Conservation (phyloP, 202 grass and related monocot genomes). For the Zizania palustris region DNA sequence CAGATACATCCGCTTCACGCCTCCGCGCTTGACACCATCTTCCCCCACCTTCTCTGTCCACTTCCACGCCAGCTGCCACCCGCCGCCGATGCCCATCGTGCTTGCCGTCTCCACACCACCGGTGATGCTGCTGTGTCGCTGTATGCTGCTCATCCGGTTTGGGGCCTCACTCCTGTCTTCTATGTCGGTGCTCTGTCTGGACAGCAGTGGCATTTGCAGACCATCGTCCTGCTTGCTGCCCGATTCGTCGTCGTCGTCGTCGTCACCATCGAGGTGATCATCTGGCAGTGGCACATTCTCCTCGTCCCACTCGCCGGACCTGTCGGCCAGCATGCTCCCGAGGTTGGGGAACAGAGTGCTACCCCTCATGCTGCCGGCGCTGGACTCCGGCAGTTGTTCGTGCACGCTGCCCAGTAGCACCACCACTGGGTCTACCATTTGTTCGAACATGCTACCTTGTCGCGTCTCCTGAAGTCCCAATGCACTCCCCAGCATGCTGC, state of each 20-base stretch:
- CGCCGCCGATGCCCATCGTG: slow-evolving; percentile 86
- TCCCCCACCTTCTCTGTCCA: slow-evolving; percentile 55
- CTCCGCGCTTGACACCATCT: slow-evolving; percentile 52
- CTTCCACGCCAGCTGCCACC: slow-evolving; percentile 97
- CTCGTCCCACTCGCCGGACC: slow-evolving; percentile 59
- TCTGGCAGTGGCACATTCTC: slow-evolving; percentile 39
- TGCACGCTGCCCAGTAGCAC: slow-evolving; percentile 79
- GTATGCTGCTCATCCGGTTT: slow-evolving; percentile 21
- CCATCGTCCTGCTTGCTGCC: background rate
- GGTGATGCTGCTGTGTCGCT: slow-evolving; percentile 40
- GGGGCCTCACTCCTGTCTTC: background rate
- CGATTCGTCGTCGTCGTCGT: background rate
- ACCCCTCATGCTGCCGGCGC: slow-evolving; percentile 47
- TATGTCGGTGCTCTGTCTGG: slow-evolving; percentile 45
- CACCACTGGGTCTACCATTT: slow-evolving; percentile 78
- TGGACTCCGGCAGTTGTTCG: slow-evolving; percentile 44
- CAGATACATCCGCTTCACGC: slow-evolving; percentile 84
- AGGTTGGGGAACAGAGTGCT: slow-evolving; percentile 75
- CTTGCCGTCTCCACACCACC: slow-evolving; percentile 49
- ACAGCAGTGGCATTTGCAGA: slow-evolving; percentile 38
- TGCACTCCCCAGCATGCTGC: slow-evolving; percentile 61
- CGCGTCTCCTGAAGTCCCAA: slow-evolving; percentile 27
- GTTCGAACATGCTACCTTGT: slow-evolving; percentile 65
- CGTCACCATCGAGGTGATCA: slow-evolving; percentile 14
- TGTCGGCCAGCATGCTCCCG: slow-evolving; percentile 74